phyloP scores from a whole-genome alignment of 2,329 filamentous ascomycete genomes.

The Amauroascus verrucosus region DNA sequence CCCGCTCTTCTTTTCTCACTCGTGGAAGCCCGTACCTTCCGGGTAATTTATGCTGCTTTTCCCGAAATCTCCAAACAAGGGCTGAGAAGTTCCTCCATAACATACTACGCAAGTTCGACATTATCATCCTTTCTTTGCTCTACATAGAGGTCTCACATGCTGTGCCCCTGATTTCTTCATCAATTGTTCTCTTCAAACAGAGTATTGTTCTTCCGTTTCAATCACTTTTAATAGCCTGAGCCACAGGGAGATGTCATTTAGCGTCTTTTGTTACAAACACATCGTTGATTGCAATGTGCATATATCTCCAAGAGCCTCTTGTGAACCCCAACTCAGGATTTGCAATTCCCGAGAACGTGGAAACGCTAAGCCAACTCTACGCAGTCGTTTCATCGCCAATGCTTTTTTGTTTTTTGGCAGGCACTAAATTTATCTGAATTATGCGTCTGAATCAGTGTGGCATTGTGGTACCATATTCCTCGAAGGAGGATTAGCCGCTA shows the following conservation, averaged over 20 bases:
- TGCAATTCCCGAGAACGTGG: neutral
- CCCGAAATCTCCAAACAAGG: no score
- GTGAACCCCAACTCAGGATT: no score
- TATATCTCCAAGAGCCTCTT: no score
- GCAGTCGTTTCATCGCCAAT: neutral
- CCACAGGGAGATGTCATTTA: no score
- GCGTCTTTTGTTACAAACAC: neutral
- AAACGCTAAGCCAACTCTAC: neutral
- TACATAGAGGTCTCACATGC: neutral
- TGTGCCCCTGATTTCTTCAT: neutral
- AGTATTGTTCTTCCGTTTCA: neutral
- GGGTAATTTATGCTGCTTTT: no score
- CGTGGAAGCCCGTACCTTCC: no score
- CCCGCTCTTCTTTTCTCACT: no score
- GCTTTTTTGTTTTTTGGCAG: no score
- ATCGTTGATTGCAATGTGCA: neutral
- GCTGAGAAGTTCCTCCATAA: no score
- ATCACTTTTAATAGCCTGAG: neutral
- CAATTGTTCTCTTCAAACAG: neutral
- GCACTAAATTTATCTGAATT: neutral
- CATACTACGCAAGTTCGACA: no score
- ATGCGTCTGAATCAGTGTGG: neutral
- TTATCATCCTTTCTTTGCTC: neutral
- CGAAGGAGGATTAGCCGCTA: constrained; percentile 1
- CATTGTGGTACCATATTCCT: neutral